Base-by-base conservation (phyloP, 345 rosid species). In the Rhodamnia argentea region DNA sequence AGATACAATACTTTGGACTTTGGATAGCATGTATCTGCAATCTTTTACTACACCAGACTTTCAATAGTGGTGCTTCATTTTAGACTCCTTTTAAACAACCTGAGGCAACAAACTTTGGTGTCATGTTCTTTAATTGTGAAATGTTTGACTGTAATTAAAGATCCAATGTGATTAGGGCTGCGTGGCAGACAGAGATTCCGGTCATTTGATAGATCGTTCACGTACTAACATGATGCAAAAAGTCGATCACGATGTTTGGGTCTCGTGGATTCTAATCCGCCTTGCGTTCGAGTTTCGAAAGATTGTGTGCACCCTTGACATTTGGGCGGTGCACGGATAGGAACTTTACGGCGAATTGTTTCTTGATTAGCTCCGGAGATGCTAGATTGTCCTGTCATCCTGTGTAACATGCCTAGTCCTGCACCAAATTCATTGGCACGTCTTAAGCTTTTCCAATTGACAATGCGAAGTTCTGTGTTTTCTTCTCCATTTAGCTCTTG, bases 401-500 rank as follows among this genome's bases (percentile, higher is more conserved):
- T 3, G 1, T n/a, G 10, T 27, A 1, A 27, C 27, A 6, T 60
- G 74, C 5, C 37, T 13, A 13, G 20, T 60, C 75, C 2, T 60
- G 18, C 37, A 13, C 70, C 4, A 14, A 59, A 13, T 60, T 7
- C 42, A 29, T 29, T 3, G 22, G 75, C 22, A 14, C 5, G 22
- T 29, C 11, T 15, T 0, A 18, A 18, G 78, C 47, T 2, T 62
- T 60, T 1, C 5, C 2, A 27, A n/a, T n/a, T 6, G 10, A 60
- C 37, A 3, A 14, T 1, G 1, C 0, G 1, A 14, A 60, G 37
- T 6, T 60, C 2, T 27, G 2, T 60, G 0, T 3, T 27, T 60
- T 13, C 0, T 14, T 27, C 27, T 60, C 0, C 2, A 13, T 0
- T 6, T 13, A 27, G 74, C 74, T 2, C 20, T 27, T 0, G 0